These are phyloP conservation scores for Penicillium taxi DNA, from an alignment of 495 filamentous ascomycete genomes.

Conservation along the genomic window DNA sequence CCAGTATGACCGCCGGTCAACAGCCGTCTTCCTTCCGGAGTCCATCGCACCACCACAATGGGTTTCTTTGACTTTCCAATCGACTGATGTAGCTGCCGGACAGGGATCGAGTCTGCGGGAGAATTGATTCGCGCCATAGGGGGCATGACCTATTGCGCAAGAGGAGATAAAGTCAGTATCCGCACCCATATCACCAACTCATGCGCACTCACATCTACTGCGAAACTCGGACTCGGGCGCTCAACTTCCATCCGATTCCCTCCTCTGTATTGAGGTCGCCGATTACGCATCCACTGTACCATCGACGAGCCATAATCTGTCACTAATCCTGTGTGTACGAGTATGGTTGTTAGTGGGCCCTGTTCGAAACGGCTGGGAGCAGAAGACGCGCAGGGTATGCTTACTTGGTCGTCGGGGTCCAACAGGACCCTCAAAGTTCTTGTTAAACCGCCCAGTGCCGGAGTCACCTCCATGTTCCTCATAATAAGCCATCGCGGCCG, in stretches of 20 bases:
- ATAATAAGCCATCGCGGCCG: conserved; percentile 34
- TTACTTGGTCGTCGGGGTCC: conserved; percentile 39
- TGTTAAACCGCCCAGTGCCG: conserved; percentile 26
- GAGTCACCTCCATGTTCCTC: conserved; percentile 34
- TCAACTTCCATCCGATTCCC: conserved; percentile 63
- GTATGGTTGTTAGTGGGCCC: conserved; percentile 1
- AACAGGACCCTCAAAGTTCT: conserved; percentile 31
- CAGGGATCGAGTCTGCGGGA: conserved; percentile 76
- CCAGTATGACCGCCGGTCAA: conserved; percentile 92
- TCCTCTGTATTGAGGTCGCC: conserved; percentile 66
- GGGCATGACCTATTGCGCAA: conserved; percentile 70
- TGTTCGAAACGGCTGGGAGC: neutral
- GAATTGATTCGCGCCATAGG: conserved; percentile 63
- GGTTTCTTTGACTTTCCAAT: conserved; percentile 97
- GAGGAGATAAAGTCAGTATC: conserved; percentile 4
- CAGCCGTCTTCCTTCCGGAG: conserved; percentile 84
- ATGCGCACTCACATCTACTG: conserved; percentile 65
- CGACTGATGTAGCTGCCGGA: conserved; percentile 86
- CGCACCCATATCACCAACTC: neutral
- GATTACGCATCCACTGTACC: conserved; percentile 85
- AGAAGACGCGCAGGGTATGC: conserved; percentile 7
- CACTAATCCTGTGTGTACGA: conserved; percentile 47
- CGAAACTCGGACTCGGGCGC: conserved; percentile 77
- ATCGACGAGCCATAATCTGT: conserved; percentile 94
- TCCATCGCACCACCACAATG: conserved; percentile 96